Base-by-base conservation (phyloP, 2,329 filamentous ascomycete genomes). In the Penicillium rolfsii region DNA sequence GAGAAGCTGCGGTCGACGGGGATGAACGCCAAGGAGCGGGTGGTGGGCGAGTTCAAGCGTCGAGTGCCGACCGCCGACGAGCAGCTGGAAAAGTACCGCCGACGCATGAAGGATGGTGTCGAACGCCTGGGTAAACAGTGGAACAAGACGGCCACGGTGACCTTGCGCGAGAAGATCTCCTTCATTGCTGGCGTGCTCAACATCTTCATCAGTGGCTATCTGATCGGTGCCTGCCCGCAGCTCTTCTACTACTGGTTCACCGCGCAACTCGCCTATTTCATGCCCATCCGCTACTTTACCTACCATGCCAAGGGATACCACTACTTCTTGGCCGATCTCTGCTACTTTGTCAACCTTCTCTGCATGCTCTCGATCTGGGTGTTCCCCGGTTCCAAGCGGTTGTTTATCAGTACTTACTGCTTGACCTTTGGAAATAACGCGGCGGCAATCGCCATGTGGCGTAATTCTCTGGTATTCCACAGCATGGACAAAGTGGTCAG, bases 381-480 rank as follows among this genome's bases (percentile, higher is more conserved):
- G 36, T 97, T 98, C 71, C 95, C 95, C 0, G 81, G 85, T 55
- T 97, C 93, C 12, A 97, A 96, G 77, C 88, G 94, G 48, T 84
- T 99, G 16, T 93, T 99, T 76, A 95, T 96, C 66, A 89, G 92
- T 67, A 89, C 91, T 0, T 99, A 93, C 77, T 98, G 95, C 72
- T 83, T 99, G 36, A 91, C 93, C 9, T 96, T 91, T 73, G 95
- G 95, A 64, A 99, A 99, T 79, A 99, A 99, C 74, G 95, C 95
- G 22, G 88, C 97, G 50, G 95, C 95, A 12, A 98, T 99, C 75
- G 93, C 95, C 74, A 95, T 99, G 93, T 99, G 95, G 95, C 88
- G 95, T 65, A 99, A 99, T 76, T 97, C 93, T 35, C 86, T 99
- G 73, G 95, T 99, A 50, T 99, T 99, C 77, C 95, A 99, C 82